Base-by-base conservation (phyloP, 139 green algal genomes). In the Yamagishiella unicocca region DNA sequence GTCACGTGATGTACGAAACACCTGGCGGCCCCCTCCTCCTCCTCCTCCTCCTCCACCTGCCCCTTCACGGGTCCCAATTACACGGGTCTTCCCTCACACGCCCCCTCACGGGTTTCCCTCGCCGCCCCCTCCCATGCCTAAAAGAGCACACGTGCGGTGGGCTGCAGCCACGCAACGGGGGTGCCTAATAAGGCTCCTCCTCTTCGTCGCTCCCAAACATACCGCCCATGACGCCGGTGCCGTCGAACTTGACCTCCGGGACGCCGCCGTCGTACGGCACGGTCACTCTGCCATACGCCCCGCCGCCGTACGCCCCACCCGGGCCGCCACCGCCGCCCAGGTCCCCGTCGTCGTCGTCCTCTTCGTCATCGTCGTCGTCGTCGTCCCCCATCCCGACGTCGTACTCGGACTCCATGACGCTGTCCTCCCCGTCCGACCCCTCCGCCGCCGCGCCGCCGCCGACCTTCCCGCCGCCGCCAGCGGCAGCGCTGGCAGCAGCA, bases 181-280 rank as follows among this genome's bases (percentile, higher is more conserved):
- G 33, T n/a, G 21, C 29, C 38, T 21, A 83, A 9, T 71, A 74
- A 8, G 62, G 62, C 0, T 84, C 55, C 22, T 85, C 78, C 9
- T 86, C 80, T 3, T 86, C 80, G 4, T 77, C 64, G 21, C 42
- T 86, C 9, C 80, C 80, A 66, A 86, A 86, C 80, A 86, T 77
- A 31, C 72, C 45, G 72, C 72, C 45, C 14, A 27, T 45, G 27
- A 4, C 72, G 25, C 12, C 43, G 45, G n/a, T 2, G n/a, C 42
- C 25, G 64, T 24, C n/a, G n/a, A 67, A 29, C 17, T 6, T 27
- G 31, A 6, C 14, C 37, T n/a, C 70, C 70, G 14, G 38, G 8
- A 25, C 53, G 54, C 54, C 74, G 46, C 77, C 77, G 38, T 73
- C 77, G 77, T 61, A 84, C 55, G 77, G 77, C 55, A 84, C 77